Base-by-base conservation (phyloP, 139 green algal genomes). In the Coccomyxa sp. region DNA sequence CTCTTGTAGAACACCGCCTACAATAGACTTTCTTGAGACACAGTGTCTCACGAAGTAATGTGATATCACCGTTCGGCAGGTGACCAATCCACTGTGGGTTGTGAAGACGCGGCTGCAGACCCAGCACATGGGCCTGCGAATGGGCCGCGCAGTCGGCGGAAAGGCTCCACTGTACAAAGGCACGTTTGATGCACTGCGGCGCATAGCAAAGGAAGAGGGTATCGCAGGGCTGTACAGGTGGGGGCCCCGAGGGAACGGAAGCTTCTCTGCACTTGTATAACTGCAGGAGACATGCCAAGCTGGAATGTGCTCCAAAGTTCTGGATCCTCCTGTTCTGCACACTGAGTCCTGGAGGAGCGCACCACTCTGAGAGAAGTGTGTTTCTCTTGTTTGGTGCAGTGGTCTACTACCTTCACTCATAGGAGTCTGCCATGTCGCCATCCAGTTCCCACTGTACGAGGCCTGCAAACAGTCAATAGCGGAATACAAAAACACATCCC, bases 381-480 rank as follows among this genome's bases (percentile, higher is more conserved):
- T 58, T 51, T 51, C 38, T 51, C 38, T 51, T 51, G 38, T 71
- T 11, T 21, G 15, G 13, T 86, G 85, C 88, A 88, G 90, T 81
- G 96, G 96, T 27, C 85, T 99, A 68, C 90, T 91, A 0, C 96
- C 96, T 13, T 96, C 94, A 12, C 87, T 99, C 68, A 88, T 95
- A 21, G 96, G 96, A 23, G 93, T 99, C 18, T 87, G 90, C 66
- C 96, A 99, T 80, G 96, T 99, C 27, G 93, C 92, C 4, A 97
- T 99, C 57, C 85, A 99, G 91, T 98, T 99, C 82, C 96, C 96
- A 3, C 84, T 99, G 87, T 99, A 99, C 79, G 96, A 99, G 87
- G 83, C 83, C 9, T 79, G 93, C 45, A 99, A 99, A 89, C 59
- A 82, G 76, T 66, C 38, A 60, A 32, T 93, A 28, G 82, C 84